A percentile compares a stretch with the other conserved stretches of the same genome.
These are phyloP conservation scores for Boletus rex-veris DNA, from an alignment of 768 basidiomycete genomes.

Conservation along the genomic window DNA sequence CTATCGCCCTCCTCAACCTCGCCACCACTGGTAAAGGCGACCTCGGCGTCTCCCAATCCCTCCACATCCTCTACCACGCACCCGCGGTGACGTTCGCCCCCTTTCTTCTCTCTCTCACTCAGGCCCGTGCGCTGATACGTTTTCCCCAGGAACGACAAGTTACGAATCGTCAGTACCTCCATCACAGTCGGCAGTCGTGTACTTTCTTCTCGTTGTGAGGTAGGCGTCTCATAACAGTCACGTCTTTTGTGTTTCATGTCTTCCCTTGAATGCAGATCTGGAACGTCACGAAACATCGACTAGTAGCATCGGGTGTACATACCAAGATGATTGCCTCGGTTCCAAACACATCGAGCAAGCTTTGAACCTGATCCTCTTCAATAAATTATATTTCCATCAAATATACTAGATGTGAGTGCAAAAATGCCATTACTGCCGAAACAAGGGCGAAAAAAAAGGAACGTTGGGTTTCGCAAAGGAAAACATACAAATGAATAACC, in stretches of 20 bases:
- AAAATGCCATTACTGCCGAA: background rate
- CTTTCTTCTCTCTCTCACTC: background rate
- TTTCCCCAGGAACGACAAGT: slow-evolving; percentile 40
- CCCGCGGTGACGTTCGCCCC: slow-evolving; percentile 44
- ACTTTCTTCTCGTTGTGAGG: slow-evolving; percentile 50
- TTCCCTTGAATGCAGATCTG: slow-evolving; percentile 42
- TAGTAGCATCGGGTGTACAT: slow-evolving; percentile 54
- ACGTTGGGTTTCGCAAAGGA: slow-evolving; percentile 6
- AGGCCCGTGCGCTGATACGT: background rate
- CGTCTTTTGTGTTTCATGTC: background rate
- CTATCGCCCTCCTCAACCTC: slow-evolving; percentile 35
- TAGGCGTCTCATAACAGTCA: slow-evolving; percentile 14
- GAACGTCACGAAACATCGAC: slow-evolving; percentile 48
- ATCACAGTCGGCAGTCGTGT: slow-evolving; percentile 46
- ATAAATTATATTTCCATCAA: slow-evolving; percentile 13
- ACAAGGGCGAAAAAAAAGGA: slow-evolving; percentile 6
- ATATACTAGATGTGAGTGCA: slow-evolving; percentile 12
- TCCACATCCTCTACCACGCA: slow-evolving; percentile 54
- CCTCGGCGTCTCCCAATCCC: slow-evolving; percentile 46
- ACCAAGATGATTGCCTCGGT: slow-evolving; percentile 51
- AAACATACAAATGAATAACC: background rate
- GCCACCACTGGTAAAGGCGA: slow-evolving; percentile 27
- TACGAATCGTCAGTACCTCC: slow-evolving; percentile 52
- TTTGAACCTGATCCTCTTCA: slow-evolving; percentile 8
- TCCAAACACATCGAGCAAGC: slow-evolving; percentile 12